Base-by-base conservation (phyloP, 1,139 yeast genomes). In the Taiozyma sp. region DNA sequence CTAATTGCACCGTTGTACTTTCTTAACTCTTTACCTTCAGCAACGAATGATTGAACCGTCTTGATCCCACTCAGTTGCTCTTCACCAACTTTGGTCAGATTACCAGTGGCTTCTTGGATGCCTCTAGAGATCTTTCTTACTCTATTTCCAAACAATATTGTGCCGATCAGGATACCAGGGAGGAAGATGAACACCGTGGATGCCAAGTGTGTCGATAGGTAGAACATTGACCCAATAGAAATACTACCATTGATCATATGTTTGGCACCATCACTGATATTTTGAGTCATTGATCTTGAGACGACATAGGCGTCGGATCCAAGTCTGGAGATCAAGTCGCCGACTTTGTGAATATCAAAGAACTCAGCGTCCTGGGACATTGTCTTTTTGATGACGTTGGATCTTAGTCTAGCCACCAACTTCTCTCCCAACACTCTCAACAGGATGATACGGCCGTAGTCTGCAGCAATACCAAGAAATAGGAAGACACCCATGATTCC, bases 241-340 rank as follows among this genome's bases (percentile, higher is more conserved):
- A 89, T 87, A 16, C 79, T 74, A 3, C 96, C 97, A 50, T 91
- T 83, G 38, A 93, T 80, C 0, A 84, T 63, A 13, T 96, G 85
- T 50, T 96, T 79, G 51, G 88, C 80, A 28, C 98, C 99, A 67
- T 93, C 98, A 45, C 96, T 87, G 43, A 93, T 80, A 65, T 91
- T 91, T 54, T 89, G 95, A 44, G 97, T 90, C 58, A 93, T 79
- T 1, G 96, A 84, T 58, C 88, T 80, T 9, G 96, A 83, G 16
- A 93, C 96, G 44, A 93, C 86, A 64, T 87, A 92, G 1, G 97
- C 92, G 66, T 93, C 99, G 44, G 89, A 83, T 27, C 96, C 84
- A 41, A 93, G 72, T 55, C 98, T 74, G 7, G 97, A 89, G 47
- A 93, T 90, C 64, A 93, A 75, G 66, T 93, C 99, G 43, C 98